Evolutionary conservation across 352 stramenopile genomes (phyloP), one percentile per base, ranked within the genome.

Genomic region (Globisporangium parvum): DNA sequence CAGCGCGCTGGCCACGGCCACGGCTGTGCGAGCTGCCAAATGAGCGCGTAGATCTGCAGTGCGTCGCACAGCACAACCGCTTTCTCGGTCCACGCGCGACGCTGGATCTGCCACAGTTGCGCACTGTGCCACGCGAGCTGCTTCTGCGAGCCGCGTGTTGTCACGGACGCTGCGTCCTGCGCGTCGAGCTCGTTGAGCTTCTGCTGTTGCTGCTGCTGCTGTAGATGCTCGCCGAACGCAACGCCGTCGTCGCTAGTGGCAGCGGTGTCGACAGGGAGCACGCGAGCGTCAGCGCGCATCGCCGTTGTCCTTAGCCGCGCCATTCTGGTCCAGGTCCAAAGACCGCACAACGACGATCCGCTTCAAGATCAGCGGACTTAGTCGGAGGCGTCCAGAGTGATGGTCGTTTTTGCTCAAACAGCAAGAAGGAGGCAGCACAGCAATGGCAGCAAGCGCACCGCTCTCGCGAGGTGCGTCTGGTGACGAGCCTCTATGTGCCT

Each of bases 1-100:
- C 80, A 88, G 11, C 65, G 64, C 41, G 73, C 65, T 10, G 77
- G 80, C 80, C 77, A 88, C 39, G 80, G 80, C 80, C 80, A 90
- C 40, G 77, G 70, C 64, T 90, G 80, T n/a, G 80, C 83, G 44
- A 90, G 64, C 62, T 90, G 80, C 80, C 80, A 90, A 46, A 90
- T 69, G 33, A 90, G 71, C 28, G 67, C 80, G 51, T 76, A 90
- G 60, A 88, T 47, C 62, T 90, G 80, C 64, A 70, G 44, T 17
- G 62, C 65, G 45, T 90, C 80, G 6, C 69, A 45, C 1, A 73
- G n/a, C 15, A 81, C 46, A 15, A 75, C 35, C 42, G 47, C 56
- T 57, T 88, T 87, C 66, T 88, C 80, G n/a, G 71, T 57, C 80
- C 77, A 88, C 47, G 81, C 77, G 42, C 77, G 73, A 53, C 68